Evolutionary conservation across 805 yeast genomes (phyloP).

Genomic region (Wickerhamiella kurtzmanii): DNA sequence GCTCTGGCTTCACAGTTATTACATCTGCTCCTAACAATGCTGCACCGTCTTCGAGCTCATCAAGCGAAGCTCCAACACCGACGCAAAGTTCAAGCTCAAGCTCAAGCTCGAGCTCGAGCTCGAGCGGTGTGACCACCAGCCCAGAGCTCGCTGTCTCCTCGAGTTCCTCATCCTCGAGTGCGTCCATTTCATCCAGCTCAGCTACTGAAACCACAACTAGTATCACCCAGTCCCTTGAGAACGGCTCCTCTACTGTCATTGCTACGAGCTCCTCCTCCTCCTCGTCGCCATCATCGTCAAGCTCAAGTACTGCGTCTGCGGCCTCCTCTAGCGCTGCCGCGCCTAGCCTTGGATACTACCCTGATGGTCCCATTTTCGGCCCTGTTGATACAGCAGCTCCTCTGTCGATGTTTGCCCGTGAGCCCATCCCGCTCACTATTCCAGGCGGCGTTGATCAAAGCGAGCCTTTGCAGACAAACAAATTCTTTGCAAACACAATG

Average conservation of each 20-base stretch:
- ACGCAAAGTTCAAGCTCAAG: background rate
- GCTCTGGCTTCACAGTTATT: conserved; percentile 13
- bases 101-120: conserved; percentile 1
- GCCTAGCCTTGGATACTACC: conserved; percentile 18
- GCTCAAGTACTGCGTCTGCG: conserved; percentile 6
- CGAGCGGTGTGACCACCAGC: background rate
- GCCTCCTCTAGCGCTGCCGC: conserved; percentile 11
- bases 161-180: conserved; percentile 1
- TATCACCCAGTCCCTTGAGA: conserved; percentile 1
- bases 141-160: conserved; percentile 1
- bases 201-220: background rate
- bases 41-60: background rate
- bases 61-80: background rate
- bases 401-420: conserved; percentile 34
- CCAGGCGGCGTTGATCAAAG: conserved; percentile 36
- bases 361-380: conserved; percentile 33
- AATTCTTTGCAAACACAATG: conserved; percentile 56
- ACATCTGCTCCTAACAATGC: background rate
- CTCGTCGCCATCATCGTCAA: too few relatives aligned
- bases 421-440: conserved; percentile 32
- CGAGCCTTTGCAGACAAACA: conserved; percentile 54
- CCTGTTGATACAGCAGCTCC: conserved; percentile 36
- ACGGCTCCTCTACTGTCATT: conserved; percentile 6
- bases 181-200: too few relatives aligned
- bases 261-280: conserved; percentile 3